Percentiles rank a stretch among this genome's conserved stretches.
phyloP scores from a whole-genome alignment of 805 yeast species.

The Phaffomyces opuntiae region DNA sequence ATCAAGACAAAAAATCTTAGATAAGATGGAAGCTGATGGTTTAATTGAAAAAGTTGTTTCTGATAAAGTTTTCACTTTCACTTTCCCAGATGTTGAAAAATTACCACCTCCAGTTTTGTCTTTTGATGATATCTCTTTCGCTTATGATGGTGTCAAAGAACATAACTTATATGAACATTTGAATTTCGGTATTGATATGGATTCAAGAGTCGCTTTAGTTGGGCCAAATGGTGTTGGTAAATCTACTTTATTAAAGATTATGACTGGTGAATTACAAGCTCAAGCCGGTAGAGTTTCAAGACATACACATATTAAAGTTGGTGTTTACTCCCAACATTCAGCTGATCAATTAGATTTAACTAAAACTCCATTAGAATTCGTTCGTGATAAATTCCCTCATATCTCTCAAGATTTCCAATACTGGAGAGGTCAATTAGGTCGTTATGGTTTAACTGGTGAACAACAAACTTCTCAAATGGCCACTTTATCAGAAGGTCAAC shows the following conservation, averaged over 20 bases:
- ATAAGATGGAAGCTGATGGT: conserved; percentile 99
- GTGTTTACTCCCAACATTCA: conserved; percentile 98
- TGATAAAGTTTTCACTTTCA: conserved; percentile 90
- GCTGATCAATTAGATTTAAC: conserved; percentile 96
- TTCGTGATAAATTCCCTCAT: conserved; percentile 84
- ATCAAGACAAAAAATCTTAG: conserved; percentile 97
- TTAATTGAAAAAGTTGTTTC: conserved; percentile 85
- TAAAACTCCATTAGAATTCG: conserved; percentile 92
- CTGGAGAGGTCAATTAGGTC: conserved; percentile 97
- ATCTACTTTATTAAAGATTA: conserved; percentile 88
- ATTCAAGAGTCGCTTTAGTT: conserved; percentile 93
- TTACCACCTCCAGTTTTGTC: conserved; percentile 98
- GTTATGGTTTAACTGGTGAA: conserved; percentile 98
- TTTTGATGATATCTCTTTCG: conserved; percentile 88
- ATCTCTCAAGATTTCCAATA: conserved; percentile 97
- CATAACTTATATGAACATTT: conserved; percentile 84
- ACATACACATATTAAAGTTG: conserved; percentile 95
- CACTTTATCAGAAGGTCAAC: conserved; percentile 97
- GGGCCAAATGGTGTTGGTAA: conserved; percentile 99
- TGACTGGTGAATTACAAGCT: conserved; percentile 90
- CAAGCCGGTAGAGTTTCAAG: conserved; percentile 94
- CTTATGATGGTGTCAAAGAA: conserved; percentile 79
- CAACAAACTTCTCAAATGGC: conserved; percentile 99
- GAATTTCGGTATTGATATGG: conserved; percentile 99
- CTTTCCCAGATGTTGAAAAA: conserved; percentile 92